These are phyloP conservation scores for Aspergillus sp. DNA, from an alignment of 2,329 filamentous ascomycete species.

Conservation along the genomic window DNA sequence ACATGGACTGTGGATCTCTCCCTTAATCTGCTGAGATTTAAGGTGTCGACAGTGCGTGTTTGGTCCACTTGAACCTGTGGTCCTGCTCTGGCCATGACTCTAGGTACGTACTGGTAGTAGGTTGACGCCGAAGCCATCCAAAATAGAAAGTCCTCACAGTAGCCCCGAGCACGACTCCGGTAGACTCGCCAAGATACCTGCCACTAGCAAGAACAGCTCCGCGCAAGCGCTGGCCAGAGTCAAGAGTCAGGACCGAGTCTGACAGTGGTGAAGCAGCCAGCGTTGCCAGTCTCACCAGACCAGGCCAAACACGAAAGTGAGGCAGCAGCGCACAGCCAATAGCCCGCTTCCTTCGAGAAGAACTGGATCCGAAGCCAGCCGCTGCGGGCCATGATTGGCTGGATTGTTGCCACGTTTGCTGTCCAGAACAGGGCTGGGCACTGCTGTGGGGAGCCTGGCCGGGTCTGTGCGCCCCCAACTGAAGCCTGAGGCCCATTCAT, in stretches of 20 bases:
- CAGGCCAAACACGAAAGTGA: slow-evolving; percentile 21
- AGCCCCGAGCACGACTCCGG: too few relatives aligned
- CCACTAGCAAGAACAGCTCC: too few relatives aligned
- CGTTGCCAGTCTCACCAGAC: neutral
- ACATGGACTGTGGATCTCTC: slow-evolving; percentile 1
- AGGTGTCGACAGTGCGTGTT: slow-evolving; percentile 2
- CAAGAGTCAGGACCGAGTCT: neutral
- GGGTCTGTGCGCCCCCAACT: neutral
- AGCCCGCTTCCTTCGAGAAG: slow-evolving; percentile 22
- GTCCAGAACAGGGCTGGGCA: slow-evolving; percentile 2
- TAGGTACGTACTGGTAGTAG: too few relatives aligned
- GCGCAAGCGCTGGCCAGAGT: neutral
- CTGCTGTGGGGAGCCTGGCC: neutral
- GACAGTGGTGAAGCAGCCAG: neutral
- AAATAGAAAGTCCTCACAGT: neutral
- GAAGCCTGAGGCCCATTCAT: neutral
- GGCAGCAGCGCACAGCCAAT: slow-evolving; percentile 24
- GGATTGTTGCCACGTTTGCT: slow-evolving; percentile 12
- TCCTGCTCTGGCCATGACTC: too few relatives aligned
- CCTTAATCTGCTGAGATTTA: slow-evolving; percentile 6
- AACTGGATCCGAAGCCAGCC: neutral
- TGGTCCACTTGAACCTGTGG: neutral
- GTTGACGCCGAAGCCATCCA: neutral
- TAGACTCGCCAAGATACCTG: too few relatives aligned
- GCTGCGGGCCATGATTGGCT: neutral